These are phyloP conservation scores for Volvox carteri DNA, from an alignment of 163 green algal genomes.

Conservation along the genomic window DNA sequence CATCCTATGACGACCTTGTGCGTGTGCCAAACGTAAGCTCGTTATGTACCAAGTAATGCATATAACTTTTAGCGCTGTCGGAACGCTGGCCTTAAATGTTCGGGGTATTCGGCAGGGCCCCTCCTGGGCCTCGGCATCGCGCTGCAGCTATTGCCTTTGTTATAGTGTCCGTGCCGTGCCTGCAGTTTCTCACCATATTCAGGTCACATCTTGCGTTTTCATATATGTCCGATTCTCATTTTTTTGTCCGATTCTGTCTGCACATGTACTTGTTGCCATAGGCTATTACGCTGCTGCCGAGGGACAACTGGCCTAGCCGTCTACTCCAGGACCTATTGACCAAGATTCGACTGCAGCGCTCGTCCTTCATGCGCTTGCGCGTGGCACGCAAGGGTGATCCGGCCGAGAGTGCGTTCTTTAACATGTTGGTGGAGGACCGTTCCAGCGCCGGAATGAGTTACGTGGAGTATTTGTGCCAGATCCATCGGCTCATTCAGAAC, in stretches of 20 bases:
- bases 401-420: conserved; percentile 63
- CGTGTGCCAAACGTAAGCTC: conserved; percentile 37
- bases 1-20: conserved; percentile 55
- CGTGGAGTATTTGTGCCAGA: conserved; percentile 95
- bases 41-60: no score
- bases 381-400: conserved; percentile 72
- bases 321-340: conserved; percentile 67
- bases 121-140: no score
- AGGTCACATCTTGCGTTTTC: no score
- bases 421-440: conserved; percentile 92
- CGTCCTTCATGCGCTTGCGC: conserved; percentile 85
- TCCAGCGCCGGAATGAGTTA: conserved; percentile 87
- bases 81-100: no score
- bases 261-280: no score
- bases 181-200: no score
- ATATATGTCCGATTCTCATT: no score
- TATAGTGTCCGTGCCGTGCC: no score
- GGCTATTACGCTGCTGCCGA: conserved; percentile 40
- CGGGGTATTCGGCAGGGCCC: no score
- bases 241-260: no score
- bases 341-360: conserved; percentile 80
- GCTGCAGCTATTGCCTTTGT: no score
- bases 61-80: no score
- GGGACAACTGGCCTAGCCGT: conserved; percentile 49
- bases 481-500: conserved; percentile 92